Evolutionary conservation across 2,329 filamentous ascomycete species (phyloP).

Genomic region (Colletotrichum sp.): DNA sequence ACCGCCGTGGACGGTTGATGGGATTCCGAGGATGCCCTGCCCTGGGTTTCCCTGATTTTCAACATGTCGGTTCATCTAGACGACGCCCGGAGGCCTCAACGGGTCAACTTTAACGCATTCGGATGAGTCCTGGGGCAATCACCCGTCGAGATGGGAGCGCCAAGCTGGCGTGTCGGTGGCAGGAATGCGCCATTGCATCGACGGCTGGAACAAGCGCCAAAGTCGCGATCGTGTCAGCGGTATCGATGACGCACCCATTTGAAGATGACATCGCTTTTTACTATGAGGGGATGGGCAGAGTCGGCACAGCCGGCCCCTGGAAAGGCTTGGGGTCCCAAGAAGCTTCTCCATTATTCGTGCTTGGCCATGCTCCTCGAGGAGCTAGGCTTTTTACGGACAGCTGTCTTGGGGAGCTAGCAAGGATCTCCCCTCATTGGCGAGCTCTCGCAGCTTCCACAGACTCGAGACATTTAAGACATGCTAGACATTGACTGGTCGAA

Average conservation of each 20-base stretch:
- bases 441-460: neutral
- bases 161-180: neutral
- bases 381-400: neutral
- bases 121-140: neutral
- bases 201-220: neutral
- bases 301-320: slow-evolving; percentile 6
- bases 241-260: slow-evolving; percentile 18
- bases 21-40: neutral
- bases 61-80: neutral
- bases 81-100: slow-evolving; percentile 5
- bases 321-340: slow-evolving; percentile 1
- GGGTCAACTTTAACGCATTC: neutral
- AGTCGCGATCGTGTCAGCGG: slow-evolving; percentile 1
- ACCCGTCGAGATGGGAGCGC: neutral
- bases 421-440: neutral
- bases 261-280: neutral
- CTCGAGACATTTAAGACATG: neutral
- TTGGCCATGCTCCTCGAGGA: neutral
- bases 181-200: neutral
- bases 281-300: neutral
- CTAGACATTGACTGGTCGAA: neutral
- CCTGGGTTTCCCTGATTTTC: neutral
- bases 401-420: neutral
- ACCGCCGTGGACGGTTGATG: neutral
- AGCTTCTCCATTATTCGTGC: neutral